These are phyloP conservation scores for Calonectria honghensis DNA, from an alignment of 2,329 filamentous ascomycete genomes.

Conservation along the genomic window DNA sequence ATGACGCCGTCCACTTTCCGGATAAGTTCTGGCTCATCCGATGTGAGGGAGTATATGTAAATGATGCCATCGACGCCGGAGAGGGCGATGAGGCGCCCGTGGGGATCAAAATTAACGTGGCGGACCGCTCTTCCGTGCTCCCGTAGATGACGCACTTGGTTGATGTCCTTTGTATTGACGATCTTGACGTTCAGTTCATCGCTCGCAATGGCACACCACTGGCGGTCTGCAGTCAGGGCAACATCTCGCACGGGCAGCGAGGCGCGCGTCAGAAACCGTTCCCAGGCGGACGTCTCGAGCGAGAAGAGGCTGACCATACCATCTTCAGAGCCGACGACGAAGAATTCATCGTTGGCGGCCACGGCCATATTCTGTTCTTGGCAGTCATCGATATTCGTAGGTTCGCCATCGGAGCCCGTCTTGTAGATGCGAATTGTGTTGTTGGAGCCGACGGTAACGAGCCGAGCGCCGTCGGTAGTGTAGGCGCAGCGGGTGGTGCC, in stretches of 20 bases:
- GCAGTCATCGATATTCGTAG: conserved; percentile 92
- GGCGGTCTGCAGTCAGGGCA: conserved; percentile 84
- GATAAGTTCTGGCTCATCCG: conserved; percentile 86
- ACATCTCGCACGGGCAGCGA: conserved; percentile 92
- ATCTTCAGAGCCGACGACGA: conserved; percentile 93
- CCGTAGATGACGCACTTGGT: conserved; percentile 83
- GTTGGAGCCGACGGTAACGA: conserved; percentile 95
- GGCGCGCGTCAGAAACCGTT: conserved; percentile 87
- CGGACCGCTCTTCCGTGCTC: conserved; percentile 93
- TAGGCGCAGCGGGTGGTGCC: conserved; percentile 92
- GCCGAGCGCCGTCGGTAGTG: conserved; percentile 88
- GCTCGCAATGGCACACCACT: conserved; percentile 97
- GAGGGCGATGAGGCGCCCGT: conserved; percentile 83
- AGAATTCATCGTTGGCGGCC: conserved; percentile 85
- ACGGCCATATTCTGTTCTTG: conserved; percentile 90
- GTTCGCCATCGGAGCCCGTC: conserved; percentile 93
- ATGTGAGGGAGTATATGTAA: conserved; percentile 90
- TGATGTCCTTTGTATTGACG: conserved; percentile 87
- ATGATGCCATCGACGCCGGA: conserved; percentile 93
- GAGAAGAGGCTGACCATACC: conserved; percentile 97
- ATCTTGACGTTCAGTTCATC: conserved; percentile 95
- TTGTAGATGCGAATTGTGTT: conserved; percentile 95
- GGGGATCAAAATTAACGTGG: conserved; percentile 91
- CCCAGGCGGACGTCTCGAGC: conserved; percentile 83
- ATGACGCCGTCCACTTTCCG: conserved; percentile 92